Evolutionary conservation across 257 asterid species (phyloP), one percentile per base, ranked within the genome.

Genomic region (Przewalskia tangutica): DNA sequence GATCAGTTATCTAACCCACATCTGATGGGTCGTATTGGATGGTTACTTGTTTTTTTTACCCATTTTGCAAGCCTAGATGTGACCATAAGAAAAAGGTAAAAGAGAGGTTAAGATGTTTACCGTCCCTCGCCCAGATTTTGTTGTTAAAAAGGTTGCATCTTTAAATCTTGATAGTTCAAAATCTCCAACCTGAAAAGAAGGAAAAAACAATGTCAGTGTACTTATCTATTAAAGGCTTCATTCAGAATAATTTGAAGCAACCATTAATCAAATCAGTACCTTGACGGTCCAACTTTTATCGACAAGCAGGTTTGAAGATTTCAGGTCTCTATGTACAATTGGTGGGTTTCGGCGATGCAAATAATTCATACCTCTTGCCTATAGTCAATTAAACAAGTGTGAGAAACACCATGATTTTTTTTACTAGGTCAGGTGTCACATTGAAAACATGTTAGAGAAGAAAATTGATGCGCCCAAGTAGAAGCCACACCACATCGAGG

Each of bases 301-400:
- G 6, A 92, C 97, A 14, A 93, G 91, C 81, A 93, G 93, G 82
- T 92, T 93, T 2, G 97, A 92, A 50, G 97, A 92, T 89, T 93
- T 93, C 76, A 93, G 87, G 89, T 93, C 97, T 82, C 97, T 80
- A 77, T 93, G 97, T n/a, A 92, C 93, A 32, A 93, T 92, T 46
- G 97, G 97, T 59, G 97, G 97, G 83, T 91, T 92, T 65, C 95
- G 82, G 80, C 84, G 90, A 85, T 93, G 97, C 90, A 93, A 85
- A 88, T 93, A 93, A 85, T 91, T 92, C 95, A 93, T 89, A 62
- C 97, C 97, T 89, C 95, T 90, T 54, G 97, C 97, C 97, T 93
- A 87, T 77, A 86, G 60, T 50, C 64, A 76, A 81, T 73, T 34
- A 81, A 64, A 36, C 63, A 64, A 80, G 67, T 77, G 56, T 27